Percentiles rank a stretch among this genome's conserved stretches.
These are phyloP conservation scores for Harringtonia lauricola DNA, from an alignment of 2,329 filamentous ascomycete species.

Conservation along the genomic window DNA sequence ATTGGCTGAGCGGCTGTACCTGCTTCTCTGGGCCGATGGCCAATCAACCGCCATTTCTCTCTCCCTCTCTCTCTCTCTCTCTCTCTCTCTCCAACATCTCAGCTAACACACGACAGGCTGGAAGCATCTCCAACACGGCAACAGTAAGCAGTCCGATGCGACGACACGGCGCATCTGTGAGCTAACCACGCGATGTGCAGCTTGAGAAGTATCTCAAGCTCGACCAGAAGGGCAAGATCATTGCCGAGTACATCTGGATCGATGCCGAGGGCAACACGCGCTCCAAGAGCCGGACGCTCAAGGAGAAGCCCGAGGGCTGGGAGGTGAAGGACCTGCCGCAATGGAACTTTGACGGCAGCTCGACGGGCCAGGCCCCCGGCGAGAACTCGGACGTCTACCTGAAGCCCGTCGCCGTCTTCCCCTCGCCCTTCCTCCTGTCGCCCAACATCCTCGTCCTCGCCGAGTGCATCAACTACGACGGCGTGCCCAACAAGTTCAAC, in stretches of 20 bases:
- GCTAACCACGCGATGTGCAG: conserved; percentile 29
- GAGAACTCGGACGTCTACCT: conserved; percentile 63
- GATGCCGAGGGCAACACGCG: conserved; percentile 73
- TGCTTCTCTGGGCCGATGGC: not conserved
- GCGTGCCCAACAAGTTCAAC: conserved; percentile 97
- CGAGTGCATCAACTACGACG: conserved; percentile 91
- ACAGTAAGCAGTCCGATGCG: conserved; percentile 3
- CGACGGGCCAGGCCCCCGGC: conserved; percentile 63
- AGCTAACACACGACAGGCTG: no score
- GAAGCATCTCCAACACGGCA: conserved; percentile 7
- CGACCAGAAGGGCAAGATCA: conserved; percentile 77
- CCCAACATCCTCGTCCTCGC: conserved; percentile 87
- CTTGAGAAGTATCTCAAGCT: conserved; percentile 87
- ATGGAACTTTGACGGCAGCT: conserved; percentile 73
- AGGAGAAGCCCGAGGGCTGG: conserved; percentile 14
- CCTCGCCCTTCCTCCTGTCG: conserved; percentile 64
- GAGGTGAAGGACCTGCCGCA: conserved; percentile 50
- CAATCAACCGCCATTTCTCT: not conserved
- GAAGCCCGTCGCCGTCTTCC: conserved; percentile 44
- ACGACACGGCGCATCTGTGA: not conserved
- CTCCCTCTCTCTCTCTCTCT: not conserved
- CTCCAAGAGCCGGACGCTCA: conserved; percentile 67
- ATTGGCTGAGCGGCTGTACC: conserved; percentile 3
- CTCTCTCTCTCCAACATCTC: conserved; percentile 1
- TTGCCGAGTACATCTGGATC: conserved; percentile 66